phyloP scores from a whole-genome alignment of 257 asterid genomes.

The Schizonepeta tenuifolia region DNA sequence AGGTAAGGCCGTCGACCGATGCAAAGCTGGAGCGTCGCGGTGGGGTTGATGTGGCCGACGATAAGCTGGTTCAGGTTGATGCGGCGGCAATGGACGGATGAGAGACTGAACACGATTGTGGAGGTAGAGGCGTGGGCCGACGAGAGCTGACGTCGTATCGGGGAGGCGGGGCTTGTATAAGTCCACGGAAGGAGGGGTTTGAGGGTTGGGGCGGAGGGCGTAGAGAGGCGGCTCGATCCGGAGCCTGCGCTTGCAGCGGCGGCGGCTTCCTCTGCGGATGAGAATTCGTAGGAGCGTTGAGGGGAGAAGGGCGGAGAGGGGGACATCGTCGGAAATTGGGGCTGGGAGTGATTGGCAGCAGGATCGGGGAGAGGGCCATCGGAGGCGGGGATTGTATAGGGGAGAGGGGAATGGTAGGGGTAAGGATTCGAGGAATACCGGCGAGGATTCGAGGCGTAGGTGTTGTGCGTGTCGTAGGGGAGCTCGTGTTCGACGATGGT shows the following conservation, averaged over 20 bases:
- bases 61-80: too few relatives aligned
- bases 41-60: too few relatives aligned
- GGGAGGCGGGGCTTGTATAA: conserved; percentile 64
- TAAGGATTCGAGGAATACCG: too few relatives aligned
- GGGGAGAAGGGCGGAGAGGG: conserved; percentile 23
- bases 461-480: too few relatives aligned
- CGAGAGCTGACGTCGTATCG: too few relatives aligned
- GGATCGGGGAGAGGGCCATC: conserved; percentile 18
- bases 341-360: conserved; percentile 21
- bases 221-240: conserved; percentile 88
- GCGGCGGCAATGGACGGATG: too few relatives aligned
- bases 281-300: conserved; percentile 59
- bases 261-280: conserved; percentile 92
- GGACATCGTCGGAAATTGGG: conserved; percentile 28
- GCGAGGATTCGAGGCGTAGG: conserved; percentile 33
- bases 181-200: conserved; percentile 36
- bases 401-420: conserved; percentile 42
- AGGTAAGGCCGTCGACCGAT: too few relatives aligned
- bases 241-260: conserved; percentile 82
- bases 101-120: too few relatives aligned
- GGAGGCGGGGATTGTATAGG: not conserved
- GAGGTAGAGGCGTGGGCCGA: too few relatives aligned
- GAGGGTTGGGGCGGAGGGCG: conserved; percentile 67
- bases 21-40: too few relatives aligned
- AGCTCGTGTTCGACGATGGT: too few relatives aligned